Conservation (phyloP, 2,329 filamentous ascomycete genomes). For the Nigrospora oryzae region DNA sequence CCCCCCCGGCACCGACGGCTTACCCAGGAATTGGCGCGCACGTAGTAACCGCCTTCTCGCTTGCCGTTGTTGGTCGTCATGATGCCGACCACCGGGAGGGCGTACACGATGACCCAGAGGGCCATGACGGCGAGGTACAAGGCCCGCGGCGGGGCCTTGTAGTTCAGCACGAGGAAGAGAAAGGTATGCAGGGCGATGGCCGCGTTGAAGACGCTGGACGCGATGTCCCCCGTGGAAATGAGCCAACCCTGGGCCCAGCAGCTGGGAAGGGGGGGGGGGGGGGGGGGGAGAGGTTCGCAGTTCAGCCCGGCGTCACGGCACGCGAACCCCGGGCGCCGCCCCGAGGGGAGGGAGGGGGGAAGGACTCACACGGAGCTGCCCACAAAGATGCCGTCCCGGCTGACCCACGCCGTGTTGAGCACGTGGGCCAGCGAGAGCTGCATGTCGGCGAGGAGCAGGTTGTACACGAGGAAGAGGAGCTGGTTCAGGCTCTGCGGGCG, state of each 20-base stretch:
- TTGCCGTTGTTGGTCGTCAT: slow-evolving; percentile 32
- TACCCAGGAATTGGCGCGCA: not conserved
- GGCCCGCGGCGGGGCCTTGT: slow-evolving; percentile 36
- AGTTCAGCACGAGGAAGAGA: slow-evolving; percentile 48
- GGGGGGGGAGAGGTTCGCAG: too few relatives aligned
- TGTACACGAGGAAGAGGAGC: not conserved
- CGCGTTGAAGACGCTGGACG: slow-evolving; percentile 59
- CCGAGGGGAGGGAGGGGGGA: too few relatives aligned
- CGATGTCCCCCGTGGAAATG: slow-evolving; percentile 56
- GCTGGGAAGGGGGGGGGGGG: slow-evolving; percentile 25
- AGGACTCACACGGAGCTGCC: slow-evolving; percentile 6
- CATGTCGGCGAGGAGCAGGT: slow-evolving; percentile 44
- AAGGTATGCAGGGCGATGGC: slow-evolving; percentile 61
- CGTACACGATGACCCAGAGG: slow-evolving; percentile 53
- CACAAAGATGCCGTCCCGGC: slow-evolving; percentile 42
- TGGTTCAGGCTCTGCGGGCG: not conserved
- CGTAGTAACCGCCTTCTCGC: slow-evolving; percentile 8
- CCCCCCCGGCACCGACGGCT: slow-evolving; percentile 2
- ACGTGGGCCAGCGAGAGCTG: slow-evolving; percentile 55
- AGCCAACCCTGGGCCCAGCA: slow-evolving; percentile 63
- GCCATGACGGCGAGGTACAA: slow-evolving; percentile 40
- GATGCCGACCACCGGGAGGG: slow-evolving; percentile 44
- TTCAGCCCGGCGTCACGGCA: too few relatives aligned
- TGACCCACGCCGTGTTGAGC: slow-evolving; percentile 50
- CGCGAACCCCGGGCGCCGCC: too few relatives aligned